Conservation (phyloP, 768 basidiomycete genomes). For the Nidularia pulvinata region DNA sequence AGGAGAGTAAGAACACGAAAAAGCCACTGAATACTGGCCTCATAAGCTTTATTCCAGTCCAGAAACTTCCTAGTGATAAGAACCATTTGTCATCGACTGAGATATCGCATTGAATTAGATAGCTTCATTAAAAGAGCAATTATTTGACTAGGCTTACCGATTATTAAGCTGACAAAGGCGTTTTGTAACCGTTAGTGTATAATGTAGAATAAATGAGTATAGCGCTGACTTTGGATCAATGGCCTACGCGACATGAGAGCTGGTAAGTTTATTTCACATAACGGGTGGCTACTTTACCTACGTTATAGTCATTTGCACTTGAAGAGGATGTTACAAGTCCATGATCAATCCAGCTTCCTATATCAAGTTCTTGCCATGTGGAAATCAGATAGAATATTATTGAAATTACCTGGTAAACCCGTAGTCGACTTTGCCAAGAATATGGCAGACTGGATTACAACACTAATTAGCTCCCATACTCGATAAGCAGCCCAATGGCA, state of each 20-base stretch:
- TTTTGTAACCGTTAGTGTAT: background rate
- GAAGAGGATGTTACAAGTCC: conserved; percentile 47
- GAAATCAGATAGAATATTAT: conserved; percentile 2
- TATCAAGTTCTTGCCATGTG: background rate
- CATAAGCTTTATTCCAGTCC: conserved; percentile 51
- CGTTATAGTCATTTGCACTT: conserved; percentile 37
- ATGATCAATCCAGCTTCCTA: conserved; percentile 41
- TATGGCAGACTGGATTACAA: conserved; percentile 39
- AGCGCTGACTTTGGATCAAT: conserved; percentile 50
- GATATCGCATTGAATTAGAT: background rate
- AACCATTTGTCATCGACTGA: conserved; percentile 42
- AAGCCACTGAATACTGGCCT: conserved; percentile 10
- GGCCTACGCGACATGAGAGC: conserved; percentile 24
- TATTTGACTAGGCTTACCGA: conserved; percentile 15
- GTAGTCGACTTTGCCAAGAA: conserved; percentile 53
- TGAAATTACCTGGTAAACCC: conserved; percentile 31
- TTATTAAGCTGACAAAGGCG: conserved; percentile 19
- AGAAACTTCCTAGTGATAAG: conserved; percentile 53
- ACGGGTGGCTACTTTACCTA: conserved; percentile 11
- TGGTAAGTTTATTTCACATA: background rate
- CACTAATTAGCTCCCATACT: background rate
- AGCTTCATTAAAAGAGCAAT: background rate
- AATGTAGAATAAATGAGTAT: background rate
- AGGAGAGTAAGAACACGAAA: background rate
- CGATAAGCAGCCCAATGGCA: background rate